Conservation (phyloP, 139 green algal species). For the Desmodesmus armatus region DNA sequence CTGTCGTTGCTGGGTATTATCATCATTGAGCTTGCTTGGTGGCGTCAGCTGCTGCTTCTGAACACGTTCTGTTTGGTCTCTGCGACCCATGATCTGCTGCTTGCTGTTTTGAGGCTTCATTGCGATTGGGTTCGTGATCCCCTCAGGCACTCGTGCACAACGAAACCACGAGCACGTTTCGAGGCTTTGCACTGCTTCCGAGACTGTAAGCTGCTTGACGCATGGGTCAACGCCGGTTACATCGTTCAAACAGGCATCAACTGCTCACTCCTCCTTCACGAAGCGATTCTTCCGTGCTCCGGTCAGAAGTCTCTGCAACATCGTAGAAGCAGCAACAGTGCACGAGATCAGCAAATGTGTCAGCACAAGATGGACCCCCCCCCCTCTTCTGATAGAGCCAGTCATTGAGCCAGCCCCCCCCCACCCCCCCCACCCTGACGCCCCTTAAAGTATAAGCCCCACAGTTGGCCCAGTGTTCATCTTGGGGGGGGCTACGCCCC, state of each 20-base stretch:
- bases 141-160: background rate
- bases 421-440: background rate
- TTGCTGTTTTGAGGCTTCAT: background rate
- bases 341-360: background rate
- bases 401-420: background rate
- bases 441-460: too few species aligned
- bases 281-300: conserved; percentile 78
- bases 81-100: background rate
- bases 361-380: background rate
- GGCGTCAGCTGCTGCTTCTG: too few species aligned
- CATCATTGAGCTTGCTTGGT: background rate
- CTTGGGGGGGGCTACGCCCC: too few species aligned
- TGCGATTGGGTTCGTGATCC: background rate
- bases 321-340: background rate
- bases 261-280: conserved; percentile 73
- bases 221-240: too few species aligned
- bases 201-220: background rate
- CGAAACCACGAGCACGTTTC: background rate
- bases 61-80: too few species aligned
- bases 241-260: too few species aligned
- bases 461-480: too few species aligned
- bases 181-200: background rate
- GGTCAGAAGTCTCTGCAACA: conserved; percentile 65
- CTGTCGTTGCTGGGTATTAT: background rate
- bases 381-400: too few species aligned